Percentiles rank a stretch among this genome's conserved stretches.
Conservation (phyloP, 345 rosid species). For the Microcos paniculata region DNA sequence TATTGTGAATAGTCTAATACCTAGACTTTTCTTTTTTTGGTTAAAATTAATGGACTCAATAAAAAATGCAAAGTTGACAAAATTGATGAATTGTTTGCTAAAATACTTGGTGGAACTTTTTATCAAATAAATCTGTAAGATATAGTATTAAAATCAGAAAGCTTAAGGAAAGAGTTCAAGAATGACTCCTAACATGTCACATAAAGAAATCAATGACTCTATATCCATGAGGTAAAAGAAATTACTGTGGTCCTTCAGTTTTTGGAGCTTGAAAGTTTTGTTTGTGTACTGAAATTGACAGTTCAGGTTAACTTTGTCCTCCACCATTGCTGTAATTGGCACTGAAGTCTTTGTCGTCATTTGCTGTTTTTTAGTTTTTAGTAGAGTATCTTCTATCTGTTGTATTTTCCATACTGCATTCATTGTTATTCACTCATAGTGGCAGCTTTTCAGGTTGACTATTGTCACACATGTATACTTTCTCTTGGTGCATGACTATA, state of each 20-base stretch:
- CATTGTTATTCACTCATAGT: not conserved
- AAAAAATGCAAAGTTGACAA: not conserved
- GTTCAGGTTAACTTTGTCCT: not conserved
- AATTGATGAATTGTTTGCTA: not conserved
- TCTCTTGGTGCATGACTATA: not conserved
- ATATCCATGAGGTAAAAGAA: not conserved
- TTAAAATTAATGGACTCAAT: not conserved
- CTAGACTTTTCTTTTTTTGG: not conserved
- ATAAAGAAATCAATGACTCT: not conserved
- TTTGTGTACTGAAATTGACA: not conserved
- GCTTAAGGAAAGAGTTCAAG: not conserved
- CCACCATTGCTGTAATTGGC: constrained; percentile 10
- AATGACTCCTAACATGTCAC: not conserved
- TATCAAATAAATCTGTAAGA: not conserved
- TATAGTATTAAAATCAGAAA: not conserved
- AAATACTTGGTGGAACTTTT: not conserved
- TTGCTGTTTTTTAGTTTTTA: constrained; percentile 3
- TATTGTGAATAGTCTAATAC: not conserved
- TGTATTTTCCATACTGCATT: constrained; percentile 6
- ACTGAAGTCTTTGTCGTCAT: constrained; percentile 15
- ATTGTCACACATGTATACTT: not conserved
- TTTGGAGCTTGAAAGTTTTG: not conserved
- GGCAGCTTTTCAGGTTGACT: constrained; percentile 2
- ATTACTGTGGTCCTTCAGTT: not conserved
- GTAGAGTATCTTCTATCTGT: constrained; percentile 14